Base-by-base conservation (phyloP, 495 filamentous ascomycete genomes). In the Aspergillus biplanus region DNA sequence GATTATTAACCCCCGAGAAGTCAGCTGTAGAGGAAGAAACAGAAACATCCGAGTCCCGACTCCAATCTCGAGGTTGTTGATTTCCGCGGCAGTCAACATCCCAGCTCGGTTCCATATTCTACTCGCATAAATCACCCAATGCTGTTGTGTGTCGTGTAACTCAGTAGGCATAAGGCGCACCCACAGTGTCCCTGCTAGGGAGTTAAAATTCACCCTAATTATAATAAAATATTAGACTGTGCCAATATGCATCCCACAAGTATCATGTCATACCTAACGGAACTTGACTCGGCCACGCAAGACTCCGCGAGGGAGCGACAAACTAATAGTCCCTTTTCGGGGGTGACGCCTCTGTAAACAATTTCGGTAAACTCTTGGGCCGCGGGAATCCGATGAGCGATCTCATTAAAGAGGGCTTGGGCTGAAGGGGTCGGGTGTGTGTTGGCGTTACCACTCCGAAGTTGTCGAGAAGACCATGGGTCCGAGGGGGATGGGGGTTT, bases 381-480 rank as follows among this genome's bases (percentile, higher is more conserved):
- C 1, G 39, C 39, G 39, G 39, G 39, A 44, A 44, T 44, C 39
- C 39, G 39, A 44, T 44, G 1, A 44, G 3, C 39, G 39, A 44
- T 44, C 39, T 44, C 39, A 44, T 44, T 44, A 44, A 44, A 44
- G 3, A 44, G 39, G 39, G 39, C 39, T 44, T 44, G 39, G 1
- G 39, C 39, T 44, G 39, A 44, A 44, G 39, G 39, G 39, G 39
- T 44, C 39, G 3, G 3, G 3, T 1, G 1, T 44, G 39, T 44
- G 39, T 3, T 44, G 39, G 39, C 3, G 39, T 44, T 44, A 44
- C 39, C 39, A 44, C 39, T 44, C 39, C 39, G 39, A 44, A 44
- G 39, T 15, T 44, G 39, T 44, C 39, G 39, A 44, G 39, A 44
- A 44, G 39, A 44, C 39, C 39, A 44, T 44, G 39, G 39, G 39